These are phyloP conservation scores for Trichoderma orchidacearum DNA, from an alignment of 495 filamentous ascomycete genomes.

Conservation along the genomic window DNA sequence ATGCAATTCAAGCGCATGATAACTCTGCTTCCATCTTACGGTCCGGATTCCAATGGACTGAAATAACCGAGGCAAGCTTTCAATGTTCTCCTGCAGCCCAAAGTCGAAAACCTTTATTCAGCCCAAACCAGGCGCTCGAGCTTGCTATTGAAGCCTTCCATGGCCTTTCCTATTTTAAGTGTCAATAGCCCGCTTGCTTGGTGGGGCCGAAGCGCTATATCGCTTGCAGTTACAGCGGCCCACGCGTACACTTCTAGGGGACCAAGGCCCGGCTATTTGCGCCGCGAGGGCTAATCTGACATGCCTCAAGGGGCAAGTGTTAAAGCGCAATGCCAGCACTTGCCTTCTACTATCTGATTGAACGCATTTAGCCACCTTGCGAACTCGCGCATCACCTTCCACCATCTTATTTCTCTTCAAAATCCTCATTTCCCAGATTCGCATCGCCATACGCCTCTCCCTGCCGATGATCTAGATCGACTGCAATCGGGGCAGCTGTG, in stretches of 20 bases:
- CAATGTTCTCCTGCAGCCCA: neutral
- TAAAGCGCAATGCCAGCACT: no score
- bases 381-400: neutral
- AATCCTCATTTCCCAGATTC: neutral
- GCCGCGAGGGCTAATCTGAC: neutral
- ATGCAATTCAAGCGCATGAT: no score
- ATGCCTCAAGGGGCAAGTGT: neutral
- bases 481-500: neutral
- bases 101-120: no score
- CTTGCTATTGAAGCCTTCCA: neutral
- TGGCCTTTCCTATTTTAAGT: no score
- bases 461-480: neutral
- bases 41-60: no score
- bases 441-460: neutral
- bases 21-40: no score
- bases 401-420: neutral
- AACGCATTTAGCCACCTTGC: neutral
- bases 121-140: neutral
- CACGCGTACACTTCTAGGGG: neutral
- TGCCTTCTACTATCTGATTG: no score
- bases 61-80: no score
- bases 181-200: neutral
- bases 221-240: neutral
- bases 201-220: constrained; percentile 1
- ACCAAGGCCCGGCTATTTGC: neutral